Conservation (phyloP, 1,284 basidiomycete species). For the Moesziomyces sp. region DNA sequence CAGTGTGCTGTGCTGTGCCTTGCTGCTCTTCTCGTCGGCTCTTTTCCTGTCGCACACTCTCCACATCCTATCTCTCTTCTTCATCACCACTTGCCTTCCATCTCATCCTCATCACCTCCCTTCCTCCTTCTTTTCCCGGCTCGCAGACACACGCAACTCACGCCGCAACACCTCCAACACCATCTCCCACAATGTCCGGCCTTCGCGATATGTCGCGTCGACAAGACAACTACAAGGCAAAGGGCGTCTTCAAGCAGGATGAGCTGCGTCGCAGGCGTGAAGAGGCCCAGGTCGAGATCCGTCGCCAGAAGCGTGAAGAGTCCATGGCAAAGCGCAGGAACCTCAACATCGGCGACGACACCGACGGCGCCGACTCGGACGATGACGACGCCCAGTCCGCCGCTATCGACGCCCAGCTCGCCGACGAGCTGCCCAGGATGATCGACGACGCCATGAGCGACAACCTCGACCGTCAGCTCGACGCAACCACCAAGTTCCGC, state of each 20-base stretch:
- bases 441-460: slow-evolving; percentile 91
- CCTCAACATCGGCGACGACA: slow-evolving; percentile 58
- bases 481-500: slow-evolving; percentile 94
- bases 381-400: slow-evolving; percentile 58
- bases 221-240: slow-evolving; percentile 66
- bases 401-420: slow-evolving; percentile 73
- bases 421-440: slow-evolving; percentile 82
- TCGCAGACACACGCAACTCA: too few species aligned
- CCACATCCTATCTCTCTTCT: too few species aligned
- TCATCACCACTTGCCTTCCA: too few species aligned
- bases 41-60: too few species aligned
- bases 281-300: slow-evolving; percentile 67
- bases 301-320: slow-evolving; percentile 67
- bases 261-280: slow-evolving; percentile 66
- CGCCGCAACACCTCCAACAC: too few species aligned
- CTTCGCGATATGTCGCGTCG: slow-evolving; percentile 62
- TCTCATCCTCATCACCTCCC: too few species aligned
- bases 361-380: slow-evolving; percentile 63
- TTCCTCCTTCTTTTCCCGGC: too few species aligned
- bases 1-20: too few species aligned
- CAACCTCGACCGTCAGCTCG: slow-evolving; percentile 88
- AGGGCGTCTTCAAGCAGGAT: slow-evolving; percentile 66
- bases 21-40: too few species aligned
- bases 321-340: slow-evolving; percentile 67
- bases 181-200: slow-evolving; percentile 49